Conservation (phyloP, 306 rosid species). For the Rosa rugosa region DNA sequence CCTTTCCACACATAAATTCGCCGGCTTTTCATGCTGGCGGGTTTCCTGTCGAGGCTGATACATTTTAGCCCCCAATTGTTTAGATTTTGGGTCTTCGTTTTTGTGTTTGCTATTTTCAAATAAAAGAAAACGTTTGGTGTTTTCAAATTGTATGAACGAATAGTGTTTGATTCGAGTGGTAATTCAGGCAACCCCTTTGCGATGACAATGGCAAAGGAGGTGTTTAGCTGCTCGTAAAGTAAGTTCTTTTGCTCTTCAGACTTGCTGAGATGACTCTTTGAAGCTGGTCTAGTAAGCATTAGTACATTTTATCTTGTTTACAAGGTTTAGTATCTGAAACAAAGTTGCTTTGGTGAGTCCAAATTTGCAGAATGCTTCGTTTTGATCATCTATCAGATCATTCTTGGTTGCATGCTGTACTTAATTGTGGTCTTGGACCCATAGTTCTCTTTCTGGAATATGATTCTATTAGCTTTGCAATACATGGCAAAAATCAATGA, state of each 20-base stretch:
- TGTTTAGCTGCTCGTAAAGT: constrained; percentile 70
- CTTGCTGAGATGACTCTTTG: constrained; percentile 72
- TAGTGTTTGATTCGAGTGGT: constrained; percentile 33
- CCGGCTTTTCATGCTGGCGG: constrained; percentile 22
- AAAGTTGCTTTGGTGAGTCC: not conserved
- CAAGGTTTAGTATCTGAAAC: not conserved
- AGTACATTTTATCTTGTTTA: constrained; percentile 36
- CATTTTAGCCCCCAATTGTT: not conserved
- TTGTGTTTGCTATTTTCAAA: too few relatives aligned
- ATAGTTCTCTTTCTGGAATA: too few relatives aligned
- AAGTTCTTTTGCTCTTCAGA: constrained; percentile 81
- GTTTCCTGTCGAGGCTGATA: constrained; percentile 49
- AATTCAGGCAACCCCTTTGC: constrained; percentile 88
- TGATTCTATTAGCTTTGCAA: not conserved
- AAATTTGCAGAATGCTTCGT: not conserved
- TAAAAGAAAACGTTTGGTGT: too few relatives aligned
- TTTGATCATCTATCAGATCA: not conserved
- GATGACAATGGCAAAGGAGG: constrained; percentile 43
- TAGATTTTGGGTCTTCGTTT: not conserved
- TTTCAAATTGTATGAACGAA: too few relatives aligned
- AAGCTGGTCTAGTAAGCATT: constrained; percentile 93
- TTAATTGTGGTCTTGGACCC: too few relatives aligned
- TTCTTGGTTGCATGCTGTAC: too few relatives aligned
- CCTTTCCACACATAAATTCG: constrained; percentile 28
- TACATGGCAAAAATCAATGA: not conserved